Evolutionary conservation across 2,329 filamentous ascomycete species (phyloP).

Genomic region (Aspergillus versicolor): DNA sequence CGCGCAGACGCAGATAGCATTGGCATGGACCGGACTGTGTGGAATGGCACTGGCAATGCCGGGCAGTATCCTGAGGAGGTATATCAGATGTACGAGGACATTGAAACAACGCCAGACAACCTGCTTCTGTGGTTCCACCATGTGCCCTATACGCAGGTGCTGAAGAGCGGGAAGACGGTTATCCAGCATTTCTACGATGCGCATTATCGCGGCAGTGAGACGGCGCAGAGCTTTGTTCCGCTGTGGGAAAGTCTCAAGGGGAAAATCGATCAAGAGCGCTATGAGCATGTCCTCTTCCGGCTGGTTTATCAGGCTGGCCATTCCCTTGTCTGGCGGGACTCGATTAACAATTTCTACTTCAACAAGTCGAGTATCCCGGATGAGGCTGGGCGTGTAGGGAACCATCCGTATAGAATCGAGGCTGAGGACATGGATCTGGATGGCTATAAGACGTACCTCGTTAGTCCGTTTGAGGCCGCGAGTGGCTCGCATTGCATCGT

Average conservation of each 20-base stretch:
- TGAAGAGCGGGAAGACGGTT: slow-evolving; percentile 65
- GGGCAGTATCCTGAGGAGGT: slow-evolving; percentile 66
- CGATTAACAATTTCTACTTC: slow-evolving; percentile 64
- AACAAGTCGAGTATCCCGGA: slow-evolving; percentile 63
- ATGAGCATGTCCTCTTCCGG: slow-evolving; percentile 57
- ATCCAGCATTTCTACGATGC: slow-evolving; percentile 67
- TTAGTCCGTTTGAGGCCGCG: slow-evolving; percentile 61
- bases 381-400: slow-evolving; percentile 53
- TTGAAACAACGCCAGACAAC: slow-evolving; percentile 65
- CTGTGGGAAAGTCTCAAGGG: slow-evolving; percentile 57
- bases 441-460: slow-evolving; percentile 56
- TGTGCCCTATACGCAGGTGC: slow-evolving; percentile 63
- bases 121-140: slow-evolving; percentile 74
- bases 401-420: slow-evolving; percentile 67
- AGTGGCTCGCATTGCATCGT: slow-evolving; percentile 58
- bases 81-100: slow-evolving; percentile 57
- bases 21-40: slow-evolving; percentile 70
- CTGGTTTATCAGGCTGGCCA: slow-evolving; percentile 68
- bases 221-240: slow-evolving; percentile 56
- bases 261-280: slow-evolving; percentile 61
- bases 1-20: slow-evolving; percentile 60
- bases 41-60: slow-evolving; percentile 64
- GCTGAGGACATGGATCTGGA: slow-evolving; percentile 64
- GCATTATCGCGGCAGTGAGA: slow-evolving; percentile 60
- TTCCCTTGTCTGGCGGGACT: slow-evolving; percentile 68